Evolutionary conservation across 2,329 filamentous ascomycete genomes (phyloP), one percentile per base, ranked within the genome.

Genomic region (Fusarium sp.): DNA sequence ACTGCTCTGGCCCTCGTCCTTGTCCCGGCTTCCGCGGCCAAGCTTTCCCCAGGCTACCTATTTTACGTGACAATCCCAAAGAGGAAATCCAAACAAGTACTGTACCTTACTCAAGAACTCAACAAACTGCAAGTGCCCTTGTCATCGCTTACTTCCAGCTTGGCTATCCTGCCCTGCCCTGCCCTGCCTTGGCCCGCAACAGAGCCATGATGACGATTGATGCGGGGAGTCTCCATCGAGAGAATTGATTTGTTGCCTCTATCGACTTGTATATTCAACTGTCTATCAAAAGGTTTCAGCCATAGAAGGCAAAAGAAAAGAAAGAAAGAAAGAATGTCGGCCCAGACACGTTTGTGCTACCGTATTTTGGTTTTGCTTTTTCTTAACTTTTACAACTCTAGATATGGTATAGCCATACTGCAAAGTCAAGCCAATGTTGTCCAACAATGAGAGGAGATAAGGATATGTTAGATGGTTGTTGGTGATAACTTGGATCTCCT

Each of bases 111-210:
- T 54, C 57, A 19, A 52, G 37, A 61, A 50, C 68, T 69, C 68
- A 71, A 71, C 68, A 71, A 71, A 71, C 68, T 69, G 64, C 67
- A 64, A 45, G 45, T 30, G 45, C 64, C 48, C 67, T 58, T 46
- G 58, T 61, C 55, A 34, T 46, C 45, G 54, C 51, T 58, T 56
- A 43, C 44, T 48, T 41, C 37, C 61, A 65, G 39, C 59, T 64
- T 64, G 59, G 44, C 34, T 37, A 34, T 34, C 31, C 16, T 34
- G 30, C 14, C 7, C 30, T 31, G 30, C 37, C 28, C 23, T 43
- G 43, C 21, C 14, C 21, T 37, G 48, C 21, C 30, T 41, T 42
- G 49, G 31, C 49, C 19, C 49, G 31, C 48, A 26, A 14, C n/a
- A 30, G 44, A 50, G 34, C 26, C 60, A 67, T 62, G 51, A 63